Base-by-base conservation (phyloP, 768 basidiomycete species). In the Suillus americanus region DNA sequence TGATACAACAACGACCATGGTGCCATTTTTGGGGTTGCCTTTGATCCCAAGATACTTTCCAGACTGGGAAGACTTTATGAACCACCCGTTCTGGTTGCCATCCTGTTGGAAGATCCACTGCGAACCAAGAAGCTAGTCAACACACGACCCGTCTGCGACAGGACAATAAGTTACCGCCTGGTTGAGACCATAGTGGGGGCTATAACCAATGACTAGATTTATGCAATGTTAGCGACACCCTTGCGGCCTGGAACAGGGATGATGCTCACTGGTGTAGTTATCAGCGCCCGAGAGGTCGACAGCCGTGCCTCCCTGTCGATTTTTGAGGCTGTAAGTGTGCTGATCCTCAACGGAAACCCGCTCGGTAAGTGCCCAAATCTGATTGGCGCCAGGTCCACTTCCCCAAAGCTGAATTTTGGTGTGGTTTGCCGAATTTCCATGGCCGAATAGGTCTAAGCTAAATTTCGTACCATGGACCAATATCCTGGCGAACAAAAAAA, bases 251-350 rank as follows among this genome's bases (percentile, higher is more conserved):
- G 13, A 63, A 0, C 0, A 33, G 7, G 2, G 8, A 35, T 54
- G 46, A 9, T 20, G 74, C 82, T 41, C 64, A 84, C 84, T 79
- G 60, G 83, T 78, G 10, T 56, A 70, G 64, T 83, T 79, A 70
- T 88, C 87, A 7, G 64, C 74, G 2, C 81, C 84, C 14, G 86
- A 87, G 63, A 88, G 78, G 68, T 89, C 86, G 37, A 88, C 66
- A 43, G 79, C 83, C 5, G 82, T 87, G 5, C 79, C 80, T 13
- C 80, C 75, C 73, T 85, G 81, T 69, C 73, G 79, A 72, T 88
- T 89, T 48, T 71, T 77, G 68, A 89, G 78, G 33, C 67, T 77
- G 75, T 84, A 88, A 1, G 69, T 77, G 20, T 55, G 63, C n/a
- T 83, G 82, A 16, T 64, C 67, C 65, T 76, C 69, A 57, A 82